Evolutionary conservation across 495 filamentous ascomycete genomes (phyloP), one percentile per base, ranked within the genome.

Genomic region (Podospora appendiculata): DNA sequence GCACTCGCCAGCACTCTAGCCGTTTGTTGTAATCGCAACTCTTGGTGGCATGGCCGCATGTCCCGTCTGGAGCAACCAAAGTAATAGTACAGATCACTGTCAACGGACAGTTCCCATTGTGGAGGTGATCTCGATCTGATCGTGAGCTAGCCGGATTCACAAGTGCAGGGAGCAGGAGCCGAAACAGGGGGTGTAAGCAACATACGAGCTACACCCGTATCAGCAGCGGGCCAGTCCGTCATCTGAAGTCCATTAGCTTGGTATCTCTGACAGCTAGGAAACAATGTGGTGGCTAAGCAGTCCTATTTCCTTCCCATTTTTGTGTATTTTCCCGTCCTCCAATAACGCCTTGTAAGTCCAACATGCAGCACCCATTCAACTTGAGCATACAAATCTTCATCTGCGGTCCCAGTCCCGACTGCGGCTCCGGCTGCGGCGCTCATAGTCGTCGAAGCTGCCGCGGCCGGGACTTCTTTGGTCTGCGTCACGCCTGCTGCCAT

Each of bases 401-500:
- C 63, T 59, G 42, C 62, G 51, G 32, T 50, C 47, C 18, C 33
- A 41, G 4, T 60, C 62, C 10, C 62, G 50, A 32, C 58, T 63
- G 44, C 59, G 57, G 41, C 61, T 60, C 18, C 57, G 60, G 36
- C 59, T 62, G 13, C 61, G 58, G 16, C 63, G 52, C 40, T 57
- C 63, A n/a, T 62, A 56, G 50, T 64, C 65, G 44, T 76, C 78
- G 59, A 82, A 83, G 55, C 81, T 84, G 52, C 70, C 78, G 55
- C 81, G 81, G 60, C 82, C 86, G 11, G 76, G 74, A 53, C 80
- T 88, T 54, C 85, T 72, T 50, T 78, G 70, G 6, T 72, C 68
- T 12, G 46, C 57, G 4, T 69, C 67, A 50, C 25, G 25, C 25
- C 25, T 25, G 25, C 72, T 70, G 52, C 72, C 65, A 52, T 68